Evolutionary conservation across 345 rosid species (phyloP).

Genomic region (Salix exigua): DNA sequence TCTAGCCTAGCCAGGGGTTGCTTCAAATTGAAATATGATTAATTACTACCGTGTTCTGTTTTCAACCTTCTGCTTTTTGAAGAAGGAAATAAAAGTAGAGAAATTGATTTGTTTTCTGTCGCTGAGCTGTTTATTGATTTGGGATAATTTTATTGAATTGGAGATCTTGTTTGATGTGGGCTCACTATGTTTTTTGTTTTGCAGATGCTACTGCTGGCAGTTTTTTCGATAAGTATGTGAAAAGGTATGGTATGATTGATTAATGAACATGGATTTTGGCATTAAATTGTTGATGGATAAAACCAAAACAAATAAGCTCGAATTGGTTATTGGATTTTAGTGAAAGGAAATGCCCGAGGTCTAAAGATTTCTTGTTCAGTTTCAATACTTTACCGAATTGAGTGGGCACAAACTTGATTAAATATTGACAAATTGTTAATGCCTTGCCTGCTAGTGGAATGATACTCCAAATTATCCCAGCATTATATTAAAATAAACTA

Average conservation of each 20-base stretch:
- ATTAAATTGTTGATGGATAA: too few species aligned
- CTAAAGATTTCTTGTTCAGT: too few species aligned
- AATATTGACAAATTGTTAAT: too few species aligned
- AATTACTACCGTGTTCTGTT: too few species aligned
- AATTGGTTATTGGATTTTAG: too few species aligned
- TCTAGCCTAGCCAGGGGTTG: too few species aligned
- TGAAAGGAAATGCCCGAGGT: too few species aligned
- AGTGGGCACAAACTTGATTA: too few species aligned
- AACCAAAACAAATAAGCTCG: neutral
- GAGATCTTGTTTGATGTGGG: neutral
- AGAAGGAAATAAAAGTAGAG: neutral
- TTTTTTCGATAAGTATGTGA: conserved; percentile 63
- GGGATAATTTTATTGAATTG: neutral
- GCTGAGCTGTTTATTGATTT: neutral
- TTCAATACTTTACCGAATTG: too few species aligned
- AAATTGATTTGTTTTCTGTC: neutral
- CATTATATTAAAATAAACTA: too few species aligned
- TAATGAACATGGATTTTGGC: too few species aligned
- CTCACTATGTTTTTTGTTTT: neutral
- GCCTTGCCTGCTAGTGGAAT: neutral
- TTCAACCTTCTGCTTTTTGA: neutral
- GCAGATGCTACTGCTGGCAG: conserved; percentile 59
- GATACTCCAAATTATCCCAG: neutral
- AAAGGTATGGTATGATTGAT: conserved; percentile 52
- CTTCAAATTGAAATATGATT: too few species aligned